Percentiles rank a stretch among this genome's conserved stretches.
Conservation (phyloP, 2,329 filamentous ascomycete species). For the Hypoxylon sp. region DNA sequence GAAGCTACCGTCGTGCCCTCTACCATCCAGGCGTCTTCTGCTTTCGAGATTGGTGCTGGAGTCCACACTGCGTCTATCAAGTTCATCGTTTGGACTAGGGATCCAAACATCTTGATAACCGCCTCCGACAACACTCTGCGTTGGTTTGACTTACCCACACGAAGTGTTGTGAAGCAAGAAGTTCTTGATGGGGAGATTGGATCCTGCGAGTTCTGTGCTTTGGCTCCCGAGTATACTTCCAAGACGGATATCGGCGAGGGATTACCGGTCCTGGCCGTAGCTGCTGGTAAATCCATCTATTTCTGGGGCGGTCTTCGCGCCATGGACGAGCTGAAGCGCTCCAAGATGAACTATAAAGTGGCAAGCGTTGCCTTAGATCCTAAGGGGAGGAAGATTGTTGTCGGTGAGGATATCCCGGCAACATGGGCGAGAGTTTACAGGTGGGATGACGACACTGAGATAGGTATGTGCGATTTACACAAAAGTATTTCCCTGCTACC, state of each 20-base stretch:
- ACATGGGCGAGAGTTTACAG: conserved; percentile 98
- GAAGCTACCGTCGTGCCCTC: conserved; percentile 56
- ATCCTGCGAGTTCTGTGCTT: conserved; percentile 88
- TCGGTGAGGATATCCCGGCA: conserved; percentile 87
- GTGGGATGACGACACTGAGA: conserved; percentile 84
- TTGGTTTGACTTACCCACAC: conserved; percentile 91
- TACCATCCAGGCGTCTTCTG: conserved; percentile 71
- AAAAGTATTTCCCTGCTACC: neutral
- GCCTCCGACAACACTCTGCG: conserved; percentile 92
- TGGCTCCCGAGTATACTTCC: conserved; percentile 72
- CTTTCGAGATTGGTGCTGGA: conserved; percentile 90
- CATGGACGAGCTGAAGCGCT: conserved; percentile 81
- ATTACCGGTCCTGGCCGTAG: conserved; percentile 83
- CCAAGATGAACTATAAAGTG: conserved; percentile 85
- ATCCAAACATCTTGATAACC: conserved; percentile 90
- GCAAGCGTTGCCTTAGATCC: conserved; percentile 92
- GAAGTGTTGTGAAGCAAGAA: conserved; percentile 81
- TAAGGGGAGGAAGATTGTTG: conserved; percentile 85
- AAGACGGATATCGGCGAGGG: conserved; percentile 76
- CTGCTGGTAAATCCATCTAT: conserved; percentile 93
- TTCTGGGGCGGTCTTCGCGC: conserved; percentile 87
- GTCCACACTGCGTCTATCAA: conserved; percentile 92
- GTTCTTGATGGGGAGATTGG: conserved; percentile 87
- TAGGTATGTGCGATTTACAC: conserved; percentile 67
- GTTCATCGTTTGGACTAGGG: conserved; percentile 93